These are phyloP conservation scores for Phycomyces blakesleeanus DNA, from an alignment of 192 early-diverging fungal genomes.

Conservation along the genomic window DNA sequence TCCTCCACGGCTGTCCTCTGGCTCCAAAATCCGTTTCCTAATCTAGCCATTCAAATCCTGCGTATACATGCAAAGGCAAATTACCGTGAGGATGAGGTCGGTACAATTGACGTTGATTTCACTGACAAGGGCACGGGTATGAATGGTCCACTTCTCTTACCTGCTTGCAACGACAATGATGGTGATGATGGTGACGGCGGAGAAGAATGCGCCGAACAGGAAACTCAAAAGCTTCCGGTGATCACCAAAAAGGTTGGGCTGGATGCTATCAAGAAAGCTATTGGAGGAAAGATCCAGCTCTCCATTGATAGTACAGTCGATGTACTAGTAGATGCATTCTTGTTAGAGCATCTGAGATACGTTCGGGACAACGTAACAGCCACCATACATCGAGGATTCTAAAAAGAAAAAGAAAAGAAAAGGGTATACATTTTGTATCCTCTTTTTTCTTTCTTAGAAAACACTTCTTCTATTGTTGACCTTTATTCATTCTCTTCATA, in stretches of 20 bases:
- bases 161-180: conserved; percentile 8
- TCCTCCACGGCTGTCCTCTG: conserved; percentile 30
- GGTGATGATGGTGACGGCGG: neutral
- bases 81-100: conserved; percentile 18
- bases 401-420: no score
- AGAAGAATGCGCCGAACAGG: neutral
- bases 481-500: no score
- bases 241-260: conserved; percentile 30
- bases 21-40: conserved; percentile 29
- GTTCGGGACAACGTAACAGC: conserved; percentile 37
- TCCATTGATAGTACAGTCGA: conserved; percentile 42
- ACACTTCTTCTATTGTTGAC: no score
- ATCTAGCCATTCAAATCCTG: conserved; percentile 16
- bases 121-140: conserved; percentile 12
- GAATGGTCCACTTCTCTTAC: conserved; percentile 24
- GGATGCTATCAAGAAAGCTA: conserved; percentile 43
- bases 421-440: no score
- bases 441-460: no score
- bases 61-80: conserved; percentile 28
- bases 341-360: conserved; percentile 39
- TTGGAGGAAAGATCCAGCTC: conserved; percentile 42
- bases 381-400: conserved; percentile 43
- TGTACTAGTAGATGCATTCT: conserved; percentile 36
- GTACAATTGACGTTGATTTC: conserved; percentile 28
- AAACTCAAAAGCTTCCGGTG: conserved; percentile 30